Evolutionary conservation across 371 early-diverging fungal genomes (phyloP), one percentile per base, ranked within the genome.

Genomic region (Globomyces sp.): DNA sequence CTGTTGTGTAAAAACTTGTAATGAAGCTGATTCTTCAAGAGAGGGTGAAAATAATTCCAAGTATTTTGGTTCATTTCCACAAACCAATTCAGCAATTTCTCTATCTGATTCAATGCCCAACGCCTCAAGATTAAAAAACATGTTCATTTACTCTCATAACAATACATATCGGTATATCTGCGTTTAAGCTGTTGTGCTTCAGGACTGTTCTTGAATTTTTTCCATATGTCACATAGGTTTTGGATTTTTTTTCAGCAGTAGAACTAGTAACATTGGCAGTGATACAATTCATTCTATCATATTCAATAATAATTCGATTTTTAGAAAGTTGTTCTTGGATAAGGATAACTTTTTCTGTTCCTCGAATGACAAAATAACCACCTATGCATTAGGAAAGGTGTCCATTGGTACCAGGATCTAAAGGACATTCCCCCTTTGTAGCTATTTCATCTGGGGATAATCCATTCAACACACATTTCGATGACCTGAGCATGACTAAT

Each of bases 311-410:
- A 66, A 99, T 99, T 81, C 99, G 90, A 84, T 99, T 99, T 80
- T 99, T 99, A n/a, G 96, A 93, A 76, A 99, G 84, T 72, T 99
- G 99, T 82, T 99, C 99, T 80, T 99, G 99, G 39, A 99, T 98
- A 63, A 99, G 75, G 83, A 99, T 96, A 3, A 99, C 99, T 79
- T 99, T 97, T 79, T 99, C 99, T 0, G 93, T 91, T 40, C 99
- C 99, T 57, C 94, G 92, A 59, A 99, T 92, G 37, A 99, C 89
- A 85, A 99, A 99, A 78, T 99, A 99, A 55, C 99, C 99, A 49
- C 24, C 24, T 24, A 24, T 24, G 24, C 24, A 24, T 24, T 24
- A 24, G 24, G 24, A 24, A 24, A 24, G 24, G 24, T 24, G 24
- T 24, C 24, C 24, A 24, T 24, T 24, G 24, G 24, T 24, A 24